Percentiles rank a stretch among this genome's conserved stretches.
These are phyloP conservation scores for Fusarium mundagurra DNA, from an alignment of 2,329 filamentous ascomycete genomes.

Conservation along the genomic window DNA sequence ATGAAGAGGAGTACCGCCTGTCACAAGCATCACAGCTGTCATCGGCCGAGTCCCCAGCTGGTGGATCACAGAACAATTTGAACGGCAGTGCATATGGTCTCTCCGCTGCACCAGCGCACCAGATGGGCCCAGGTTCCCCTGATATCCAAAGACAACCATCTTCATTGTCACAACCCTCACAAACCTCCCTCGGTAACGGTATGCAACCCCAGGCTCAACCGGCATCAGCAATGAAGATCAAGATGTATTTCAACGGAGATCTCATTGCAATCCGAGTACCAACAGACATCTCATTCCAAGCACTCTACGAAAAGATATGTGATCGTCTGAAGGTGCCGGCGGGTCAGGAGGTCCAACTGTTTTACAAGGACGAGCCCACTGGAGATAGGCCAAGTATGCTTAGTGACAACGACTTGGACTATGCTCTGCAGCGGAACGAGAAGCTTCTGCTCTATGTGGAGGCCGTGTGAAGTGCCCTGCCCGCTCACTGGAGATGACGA, in stretches of 20 bases:
- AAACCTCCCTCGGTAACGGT: conserved; percentile 60
- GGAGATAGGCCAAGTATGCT: conserved; percentile 78
- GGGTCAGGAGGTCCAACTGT: conserved; percentile 78
- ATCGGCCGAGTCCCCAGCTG: conserved; percentile 68
- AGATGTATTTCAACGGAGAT: conserved; percentile 92
- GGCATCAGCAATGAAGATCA: conserved; percentile 81
- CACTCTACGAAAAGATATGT: conserved; percentile 84
- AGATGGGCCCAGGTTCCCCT: conserved; percentile 48
- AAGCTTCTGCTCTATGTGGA: conserved; percentile 85
- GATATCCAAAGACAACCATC: conserved; percentile 40
- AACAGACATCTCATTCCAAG: conserved; percentile 78
- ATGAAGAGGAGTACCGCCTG: conserved; percentile 80
- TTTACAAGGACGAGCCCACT: conserved; percentile 86
- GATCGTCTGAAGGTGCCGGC: conserved; percentile 81
- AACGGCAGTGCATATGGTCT: conserved; percentile 66
- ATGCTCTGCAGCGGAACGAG: conserved; percentile 83
- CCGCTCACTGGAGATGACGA: conserved; percentile 11
- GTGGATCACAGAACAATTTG: conserved; percentile 69
- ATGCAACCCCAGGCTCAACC: conserved; percentile 50
- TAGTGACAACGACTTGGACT: conserved; percentile 82
- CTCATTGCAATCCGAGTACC: conserved; percentile 92
- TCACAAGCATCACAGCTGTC: conserved; percentile 77
- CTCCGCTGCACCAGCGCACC: conserved; percentile 58
- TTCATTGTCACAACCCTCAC: conserved; percentile 52
- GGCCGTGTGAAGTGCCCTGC: conserved; percentile 50